These are phyloP conservation scores for Nakaseomyces bracarensis DNA, from an alignment of 1,139 yeast genomes.

Conservation along the genomic window DNA sequence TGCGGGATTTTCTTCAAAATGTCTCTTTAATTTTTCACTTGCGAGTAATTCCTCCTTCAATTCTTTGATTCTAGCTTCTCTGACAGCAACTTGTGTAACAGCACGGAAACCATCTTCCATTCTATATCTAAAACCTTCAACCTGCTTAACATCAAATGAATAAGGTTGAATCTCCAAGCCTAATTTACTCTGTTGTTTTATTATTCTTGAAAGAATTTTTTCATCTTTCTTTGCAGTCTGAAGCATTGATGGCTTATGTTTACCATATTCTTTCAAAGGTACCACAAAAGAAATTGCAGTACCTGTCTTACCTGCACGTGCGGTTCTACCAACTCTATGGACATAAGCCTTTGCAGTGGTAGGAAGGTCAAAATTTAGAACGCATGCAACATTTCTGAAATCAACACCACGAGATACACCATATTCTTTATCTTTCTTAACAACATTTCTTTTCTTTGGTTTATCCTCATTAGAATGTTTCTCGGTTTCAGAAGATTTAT, in stretches of 20 bases:
- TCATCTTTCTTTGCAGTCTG: constrained; percentile 75
- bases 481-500: constrained; percentile 15
- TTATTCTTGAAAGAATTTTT: constrained; percentile 66
- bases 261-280: constrained; percentile 75
- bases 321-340: constrained; percentile 95
- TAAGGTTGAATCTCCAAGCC: constrained; percentile 77
- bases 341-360: constrained; percentile 82
- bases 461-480: constrained; percentile 11
- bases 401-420: constrained; percentile 98
- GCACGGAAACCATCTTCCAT: constrained; percentile 96
- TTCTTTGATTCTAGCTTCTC: constrained; percentile 92
- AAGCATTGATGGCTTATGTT: constrained; percentile 74
- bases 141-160: constrained; percentile 84
- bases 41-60: constrained; percentile 79
- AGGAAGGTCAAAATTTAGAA: constrained; percentile 90
- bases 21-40: constrained; percentile 84
- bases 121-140: constrained; percentile 93
- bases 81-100: constrained; percentile 77
- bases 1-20: constrained; percentile 97
- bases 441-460: constrained; percentile 31
- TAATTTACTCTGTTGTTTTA: constrained; percentile 64
- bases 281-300: constrained; percentile 91
- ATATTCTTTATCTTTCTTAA: constrained; percentile 59
- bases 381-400: constrained; percentile 93
- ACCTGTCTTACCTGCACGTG: constrained; percentile 94